phyloP scores from a whole-genome alignment of 2,329 filamentous ascomycete species.

The Elsinoe fawcettii region DNA sequence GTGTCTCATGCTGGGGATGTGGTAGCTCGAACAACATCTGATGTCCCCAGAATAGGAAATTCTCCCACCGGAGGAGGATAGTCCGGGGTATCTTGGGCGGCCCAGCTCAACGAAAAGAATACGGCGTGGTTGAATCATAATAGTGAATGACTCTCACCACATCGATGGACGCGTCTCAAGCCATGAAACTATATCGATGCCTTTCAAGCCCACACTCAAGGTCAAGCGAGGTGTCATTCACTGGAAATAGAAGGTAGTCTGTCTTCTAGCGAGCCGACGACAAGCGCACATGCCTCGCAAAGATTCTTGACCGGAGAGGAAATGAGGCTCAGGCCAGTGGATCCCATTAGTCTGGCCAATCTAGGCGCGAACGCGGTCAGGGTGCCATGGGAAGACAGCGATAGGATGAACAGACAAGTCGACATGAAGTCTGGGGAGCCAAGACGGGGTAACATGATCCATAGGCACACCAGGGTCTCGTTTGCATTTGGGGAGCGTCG shows the following conservation, averaged over 20 bases:
- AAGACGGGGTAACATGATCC: conserved; percentile 7
- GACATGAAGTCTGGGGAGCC: conserved; percentile 9
- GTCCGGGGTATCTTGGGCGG: conserved; percentile 3
- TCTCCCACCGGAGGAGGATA: not conserved
- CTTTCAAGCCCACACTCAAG: not conserved
- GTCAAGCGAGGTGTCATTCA: not conserved
- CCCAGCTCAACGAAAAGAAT: not conserved
- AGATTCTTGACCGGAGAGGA: not conserved
- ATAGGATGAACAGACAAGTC: conserved; percentile 3
- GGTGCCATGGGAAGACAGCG: conserved; percentile 2
- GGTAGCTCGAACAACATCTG: not conserved
- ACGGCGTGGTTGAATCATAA: not conserved
- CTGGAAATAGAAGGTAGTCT: not conserved
- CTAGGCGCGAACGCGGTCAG: not conserved
- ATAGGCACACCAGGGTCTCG: conserved; percentile 7
- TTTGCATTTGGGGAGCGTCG: conserved; percentile 6
- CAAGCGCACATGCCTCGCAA: not conserved
- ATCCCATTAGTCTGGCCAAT: not conserved
- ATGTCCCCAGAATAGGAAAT: not conserved
- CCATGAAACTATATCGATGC: not conserved
- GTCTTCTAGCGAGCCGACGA: not conserved
- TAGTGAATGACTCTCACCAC: not conserved
- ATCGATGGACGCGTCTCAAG: not conserved
- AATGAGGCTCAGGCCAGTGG: not conserved
- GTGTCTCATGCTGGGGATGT: not conserved